Evolutionary conservation across 2,329 filamentous ascomycete genomes (phyloP).

Genomic region (Epichloe bromicola): DNA sequence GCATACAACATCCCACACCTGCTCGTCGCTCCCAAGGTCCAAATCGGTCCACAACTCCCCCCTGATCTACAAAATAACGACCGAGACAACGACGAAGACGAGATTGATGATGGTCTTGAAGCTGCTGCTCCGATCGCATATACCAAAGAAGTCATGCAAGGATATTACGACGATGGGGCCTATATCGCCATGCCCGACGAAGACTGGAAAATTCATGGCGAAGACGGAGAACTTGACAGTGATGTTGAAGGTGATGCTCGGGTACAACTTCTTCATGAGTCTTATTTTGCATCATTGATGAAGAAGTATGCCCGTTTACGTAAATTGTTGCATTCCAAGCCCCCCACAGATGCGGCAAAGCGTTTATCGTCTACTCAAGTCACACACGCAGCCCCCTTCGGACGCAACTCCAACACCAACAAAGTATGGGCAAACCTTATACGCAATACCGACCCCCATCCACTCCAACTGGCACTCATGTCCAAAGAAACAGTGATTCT

Average conservation of each 20-base stretch:
- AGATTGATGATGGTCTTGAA: constrained; percentile 20
- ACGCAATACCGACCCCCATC: constrained; percentile 42
- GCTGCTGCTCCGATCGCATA: constrained; percentile 25
- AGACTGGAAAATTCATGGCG: constrained; percentile 16
- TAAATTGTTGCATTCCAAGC: constrained; percentile 39
- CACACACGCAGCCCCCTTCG: constrained; percentile 42
- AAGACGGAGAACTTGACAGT: constrained; percentile 11
- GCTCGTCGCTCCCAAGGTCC: constrained; percentile 47
- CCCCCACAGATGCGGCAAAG: constrained; percentile 38
- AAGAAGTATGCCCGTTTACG: constrained; percentile 55
- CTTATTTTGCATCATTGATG: constrained; percentile 55
- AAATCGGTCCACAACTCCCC: constrained; percentile 39
- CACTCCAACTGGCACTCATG: constrained; percentile 50
- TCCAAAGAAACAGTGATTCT: constrained; percentile 52
- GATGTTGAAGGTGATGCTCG: constrained; percentile 16
- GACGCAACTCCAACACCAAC: constrained; percentile 34
- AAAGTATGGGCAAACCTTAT: constrained; percentile 40
- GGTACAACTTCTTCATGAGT: constrained; percentile 37
- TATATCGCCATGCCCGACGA: constrained; percentile 51
- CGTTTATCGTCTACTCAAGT: constrained; percentile 41
- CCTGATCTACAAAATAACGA: constrained; percentile 18
- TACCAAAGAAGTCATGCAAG: constrained; percentile 40
- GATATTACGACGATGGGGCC: constrained; percentile 66
- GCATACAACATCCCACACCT: constrained; percentile 61
- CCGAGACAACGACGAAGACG: constrained; percentile 19